A percentile compares a stretch with the other conserved stretches of the same genome.
Conservation (phyloP, 805 yeast species). For the Hanseniaspora lindneri region DNA sequence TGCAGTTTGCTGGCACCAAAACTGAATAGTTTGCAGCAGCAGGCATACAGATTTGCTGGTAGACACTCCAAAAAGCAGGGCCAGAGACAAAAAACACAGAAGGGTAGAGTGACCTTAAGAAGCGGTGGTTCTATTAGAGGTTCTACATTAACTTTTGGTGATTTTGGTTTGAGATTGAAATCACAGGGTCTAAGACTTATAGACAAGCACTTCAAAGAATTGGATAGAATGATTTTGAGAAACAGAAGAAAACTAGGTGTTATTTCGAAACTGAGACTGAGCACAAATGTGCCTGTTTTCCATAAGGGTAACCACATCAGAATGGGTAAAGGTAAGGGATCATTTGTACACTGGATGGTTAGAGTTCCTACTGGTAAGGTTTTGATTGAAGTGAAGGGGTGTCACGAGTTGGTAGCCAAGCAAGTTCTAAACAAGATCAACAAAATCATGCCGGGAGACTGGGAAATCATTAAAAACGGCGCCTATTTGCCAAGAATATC, state of each 20-base stretch:
- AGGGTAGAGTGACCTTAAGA: constrained; percentile 89
- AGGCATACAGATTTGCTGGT: constrained; percentile 9
- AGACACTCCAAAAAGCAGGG: constrained; percentile 25
- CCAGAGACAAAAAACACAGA: constrained; percentile 50
- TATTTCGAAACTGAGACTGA: constrained; percentile 57
- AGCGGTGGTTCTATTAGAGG: constrained; percentile 92
- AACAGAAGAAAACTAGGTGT: constrained; percentile 59
- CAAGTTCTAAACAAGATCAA: constrained; percentile 86
- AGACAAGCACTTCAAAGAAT: constrained; percentile 82
- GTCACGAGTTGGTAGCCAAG: constrained; percentile 81
- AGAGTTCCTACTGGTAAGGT: constrained; percentile 94
- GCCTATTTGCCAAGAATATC: constrained; percentile 52
- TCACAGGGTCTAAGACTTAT: constrained; percentile 78
- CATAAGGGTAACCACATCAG: constrained; percentile 96
- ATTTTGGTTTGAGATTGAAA: constrained; percentile 74
- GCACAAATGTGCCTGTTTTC: constrained; percentile 81
- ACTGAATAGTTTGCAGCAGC: not conserved
- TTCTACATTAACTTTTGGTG: constrained; percentile 66
- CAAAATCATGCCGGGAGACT: constrained; percentile 82
- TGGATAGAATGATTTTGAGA: constrained; percentile 76
- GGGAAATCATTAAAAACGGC: constrained; percentile 61
- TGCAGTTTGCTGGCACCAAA: not conserved
- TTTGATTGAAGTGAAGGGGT: constrained; percentile 63
- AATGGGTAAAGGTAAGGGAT: constrained; percentile 99
- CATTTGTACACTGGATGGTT: constrained; percentile 92